These are phyloP conservation scores for Blastocrithidia nonstop DNA, from an alignment of 208 protist genomes.

Conservation along the genomic window DNA sequence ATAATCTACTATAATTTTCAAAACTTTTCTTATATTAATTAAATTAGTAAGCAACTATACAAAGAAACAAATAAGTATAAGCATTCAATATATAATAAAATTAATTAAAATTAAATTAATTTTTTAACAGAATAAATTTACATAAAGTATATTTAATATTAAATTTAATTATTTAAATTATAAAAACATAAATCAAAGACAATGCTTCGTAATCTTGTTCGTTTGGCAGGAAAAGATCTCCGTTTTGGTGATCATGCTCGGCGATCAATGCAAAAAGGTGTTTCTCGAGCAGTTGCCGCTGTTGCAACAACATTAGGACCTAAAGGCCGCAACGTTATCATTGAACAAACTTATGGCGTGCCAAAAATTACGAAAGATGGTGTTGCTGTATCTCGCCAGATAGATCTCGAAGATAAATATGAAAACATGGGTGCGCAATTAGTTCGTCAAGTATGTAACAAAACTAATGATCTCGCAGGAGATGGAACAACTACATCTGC, in stretches of 20 bases:
- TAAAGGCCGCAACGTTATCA: conserved; percentile 97
- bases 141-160: too few species aligned
- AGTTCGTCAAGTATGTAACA: conserved; percentile 92
- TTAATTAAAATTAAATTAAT: too few species aligned
- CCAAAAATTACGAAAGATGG: conserved; percentile 99
- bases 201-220: conserved; percentile 38
- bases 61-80: conserved; percentile 4
- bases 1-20: too few species aligned
- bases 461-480: conserved; percentile 96
- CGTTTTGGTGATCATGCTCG: conserved; percentile 89
- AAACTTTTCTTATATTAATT: too few species aligned
- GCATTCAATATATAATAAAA: too few species aligned
- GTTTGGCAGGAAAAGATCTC: conserved; percentile 87
- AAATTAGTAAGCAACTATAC: too few species aligned
- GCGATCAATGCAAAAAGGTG: conserved; percentile 88
- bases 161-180: background rate
- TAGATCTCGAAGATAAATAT: conserved; percentile 96
- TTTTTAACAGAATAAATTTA: too few species aligned
- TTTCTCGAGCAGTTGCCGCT: conserved; percentile 91
- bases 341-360: conserved; percentile 95
- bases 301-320: conserved; percentile 96
- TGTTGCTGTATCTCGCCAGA: conserved; percentile 98
- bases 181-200: background rate
- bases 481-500: conserved; percentile 99
- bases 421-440: conserved; percentile 98